phyloP scores from a whole-genome alignment of 2,329 filamentous ascomycete genomes.

The Pseudocercospora fijiensis region DNA sequence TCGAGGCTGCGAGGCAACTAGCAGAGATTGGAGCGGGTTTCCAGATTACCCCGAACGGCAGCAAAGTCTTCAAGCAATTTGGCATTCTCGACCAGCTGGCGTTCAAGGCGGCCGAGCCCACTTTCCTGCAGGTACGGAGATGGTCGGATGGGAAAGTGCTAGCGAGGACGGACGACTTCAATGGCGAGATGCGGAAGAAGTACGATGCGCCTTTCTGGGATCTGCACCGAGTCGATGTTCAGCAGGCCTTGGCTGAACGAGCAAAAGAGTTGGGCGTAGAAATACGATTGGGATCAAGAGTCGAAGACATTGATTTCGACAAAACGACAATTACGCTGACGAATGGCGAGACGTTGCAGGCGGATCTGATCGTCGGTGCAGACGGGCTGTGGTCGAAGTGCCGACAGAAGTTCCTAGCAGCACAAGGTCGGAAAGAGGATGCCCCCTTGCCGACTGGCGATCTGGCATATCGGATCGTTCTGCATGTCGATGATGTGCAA shows the following conservation, averaged over 20 bases:
- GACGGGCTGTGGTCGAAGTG: slow-evolving; percentile 65
- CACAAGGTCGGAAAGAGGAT: slow-evolving; percentile 40
- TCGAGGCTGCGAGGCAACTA: slow-evolving; percentile 41
- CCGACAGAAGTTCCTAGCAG: slow-evolving; percentile 51
- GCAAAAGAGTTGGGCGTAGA: slow-evolving; percentile 56
- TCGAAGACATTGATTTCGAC: slow-evolving; percentile 52
- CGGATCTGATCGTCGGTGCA: slow-evolving; percentile 61
- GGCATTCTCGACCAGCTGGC: slow-evolving; percentile 48
- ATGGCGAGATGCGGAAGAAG: slow-evolving; percentile 53
- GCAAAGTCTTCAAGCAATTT: slow-evolving; percentile 49
- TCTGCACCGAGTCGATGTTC: slow-evolving; percentile 63
- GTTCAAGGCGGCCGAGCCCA: slow-evolving; percentile 46
- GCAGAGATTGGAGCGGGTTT: slow-evolving; percentile 55
- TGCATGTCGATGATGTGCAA: slow-evolving; percentile 53
- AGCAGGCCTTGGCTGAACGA: slow-evolving; percentile 53
- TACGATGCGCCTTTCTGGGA: slow-evolving; percentile 60
- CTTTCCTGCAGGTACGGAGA: slow-evolving; percentile 52
- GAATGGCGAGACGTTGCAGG: slow-evolving; percentile 44
- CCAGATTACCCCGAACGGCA: slow-evolving; percentile 51
- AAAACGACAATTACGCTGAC: slow-evolving; percentile 44
- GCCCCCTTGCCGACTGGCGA: slow-evolving; percentile 61
- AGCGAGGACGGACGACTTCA: slow-evolving; percentile 54
- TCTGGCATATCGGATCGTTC: slow-evolving; percentile 63
- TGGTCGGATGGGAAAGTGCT: slow-evolving; percentile 52
- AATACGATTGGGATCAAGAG: slow-evolving; percentile 51